These are phyloP conservation scores for Emergomyces orientalis DNA, from an alignment of 2,329 filamentous ascomycete genomes.

Conservation along the genomic window DNA sequence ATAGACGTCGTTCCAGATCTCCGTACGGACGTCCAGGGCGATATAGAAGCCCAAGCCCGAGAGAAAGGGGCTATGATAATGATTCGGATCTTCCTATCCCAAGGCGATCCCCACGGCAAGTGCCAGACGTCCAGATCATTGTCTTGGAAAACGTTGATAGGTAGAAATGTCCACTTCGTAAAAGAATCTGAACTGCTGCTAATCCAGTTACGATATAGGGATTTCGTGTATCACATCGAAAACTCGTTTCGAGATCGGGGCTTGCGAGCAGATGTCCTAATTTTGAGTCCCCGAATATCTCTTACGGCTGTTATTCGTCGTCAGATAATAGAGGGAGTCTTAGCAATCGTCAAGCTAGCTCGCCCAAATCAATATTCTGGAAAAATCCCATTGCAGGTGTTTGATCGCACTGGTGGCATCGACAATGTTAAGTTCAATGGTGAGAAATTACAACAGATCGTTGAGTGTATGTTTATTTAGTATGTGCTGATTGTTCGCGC, in stretches of 20 bases:
- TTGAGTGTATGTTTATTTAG: constrained; percentile 6
- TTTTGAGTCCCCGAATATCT: constrained; percentile 65
- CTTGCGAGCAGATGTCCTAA: constrained; percentile 68
- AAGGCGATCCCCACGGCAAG: constrained; percentile 59
- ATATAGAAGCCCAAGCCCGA: constrained; percentile 61
- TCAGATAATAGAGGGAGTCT: constrained; percentile 80
- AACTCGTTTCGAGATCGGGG: constrained; percentile 61
- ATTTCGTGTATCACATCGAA: constrained; percentile 78
- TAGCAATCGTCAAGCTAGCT: constrained; percentile 71
- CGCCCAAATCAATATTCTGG: constrained; percentile 57
- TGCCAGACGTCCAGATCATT: constrained; percentile 85
- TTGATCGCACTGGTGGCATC: constrained; percentile 66
- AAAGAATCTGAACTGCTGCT: constrained; percentile 7
- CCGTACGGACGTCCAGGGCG: constrained; percentile 55
- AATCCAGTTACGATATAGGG: constrained; percentile 35
- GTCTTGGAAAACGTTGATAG: constrained; percentile 65
- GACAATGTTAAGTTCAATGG: constrained; percentile 70
- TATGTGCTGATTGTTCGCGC: background rate
- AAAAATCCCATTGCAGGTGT: constrained; percentile 74
- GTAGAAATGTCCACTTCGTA: constrained; percentile 23
- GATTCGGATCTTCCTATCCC: constrained; percentile 63
- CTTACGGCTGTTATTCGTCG: constrained; percentile 71
- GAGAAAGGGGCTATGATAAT: constrained; percentile 42
- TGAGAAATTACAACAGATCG: constrained; percentile 24
- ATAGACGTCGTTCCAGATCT: constrained; percentile 60